A percentile compares a stretch with the other conserved stretches of the same genome.
phyloP scores from a whole-genome alignment of 2,329 filamentous ascomycete genomes.

The Trichoderma sp. region DNA sequence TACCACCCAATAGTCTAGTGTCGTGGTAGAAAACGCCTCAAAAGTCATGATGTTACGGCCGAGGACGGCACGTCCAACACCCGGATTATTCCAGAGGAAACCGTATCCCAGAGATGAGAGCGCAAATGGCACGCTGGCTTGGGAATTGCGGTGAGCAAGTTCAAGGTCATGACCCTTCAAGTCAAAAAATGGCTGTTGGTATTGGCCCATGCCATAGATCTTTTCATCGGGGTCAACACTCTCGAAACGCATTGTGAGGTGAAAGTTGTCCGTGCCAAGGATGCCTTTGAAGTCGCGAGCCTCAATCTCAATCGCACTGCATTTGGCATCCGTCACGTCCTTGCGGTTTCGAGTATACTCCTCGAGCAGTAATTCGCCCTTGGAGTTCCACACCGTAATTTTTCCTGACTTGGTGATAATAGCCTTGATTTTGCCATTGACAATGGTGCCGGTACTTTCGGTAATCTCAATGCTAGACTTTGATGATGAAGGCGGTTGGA shows the following conservation, averaged over 20 bases:
- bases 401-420: not conserved
- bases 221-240: not conserved
- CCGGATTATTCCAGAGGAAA: not conserved
- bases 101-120: not conserved
- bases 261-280: conserved; percentile 47
- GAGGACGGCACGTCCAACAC: not conserved
- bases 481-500: not conserved
- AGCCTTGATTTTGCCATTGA: not conserved
- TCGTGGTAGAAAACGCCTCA: not conserved
- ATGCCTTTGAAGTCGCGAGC: conserved; percentile 57
- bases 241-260: conserved; percentile 42
- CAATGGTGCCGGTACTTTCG: not conserved
- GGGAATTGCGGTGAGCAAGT: not conserved
- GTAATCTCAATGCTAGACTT: not conserved
- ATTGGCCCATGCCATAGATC: not conserved
- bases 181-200: not conserved
- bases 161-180: not conserved
- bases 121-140: not conserved
- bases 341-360: not conserved
- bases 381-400: not conserved
- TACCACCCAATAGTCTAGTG: not conserved
- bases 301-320: conserved; percentile 54
- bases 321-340: conserved; percentile 48
- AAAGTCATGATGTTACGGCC: not conserved
- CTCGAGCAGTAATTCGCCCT: not conserved